A percentile compares a stretch with the other conserved stretches of the same genome.
Evolutionary conservation across 768 basidiomycete species (phyloP).

Genomic region (Lepiota venenata): DNA sequence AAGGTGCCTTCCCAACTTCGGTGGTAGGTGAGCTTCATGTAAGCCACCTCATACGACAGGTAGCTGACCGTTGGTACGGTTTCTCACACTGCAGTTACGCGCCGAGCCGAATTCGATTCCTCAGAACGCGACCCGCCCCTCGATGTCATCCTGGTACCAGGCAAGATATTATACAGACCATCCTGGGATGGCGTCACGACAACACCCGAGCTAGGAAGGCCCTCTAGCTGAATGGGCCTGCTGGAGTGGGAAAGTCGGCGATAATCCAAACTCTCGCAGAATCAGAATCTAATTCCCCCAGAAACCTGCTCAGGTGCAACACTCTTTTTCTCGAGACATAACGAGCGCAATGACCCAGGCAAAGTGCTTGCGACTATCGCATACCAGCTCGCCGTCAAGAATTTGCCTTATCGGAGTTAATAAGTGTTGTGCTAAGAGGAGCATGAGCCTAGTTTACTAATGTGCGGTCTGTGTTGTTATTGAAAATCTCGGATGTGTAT

Average conservation of each 20-base stretch:
- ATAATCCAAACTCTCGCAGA: conserved; percentile 28
- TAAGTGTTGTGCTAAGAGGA: no score
- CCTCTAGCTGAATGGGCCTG: conserved; percentile 22
- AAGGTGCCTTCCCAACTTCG: no score
- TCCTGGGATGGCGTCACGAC: conserved; percentile 14
- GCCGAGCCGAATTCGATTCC: conserved; percentile 17
- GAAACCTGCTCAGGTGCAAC: conserved; percentile 12
- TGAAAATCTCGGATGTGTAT: no score
- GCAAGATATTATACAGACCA: conserved; percentile 4
- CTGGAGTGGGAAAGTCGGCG: conserved; percentile 24
- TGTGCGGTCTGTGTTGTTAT: no score
- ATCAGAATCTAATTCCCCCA: background rate
- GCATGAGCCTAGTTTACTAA: no score
- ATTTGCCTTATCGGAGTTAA: conserved; percentile 2
- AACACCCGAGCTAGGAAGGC: background rate
- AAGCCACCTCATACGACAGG: no score
- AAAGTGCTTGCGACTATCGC: conserved; percentile 19
- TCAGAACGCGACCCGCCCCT: conserved; percentile 15
- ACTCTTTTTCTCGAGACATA: conserved; percentile 18
- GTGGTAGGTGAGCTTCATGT: no score
- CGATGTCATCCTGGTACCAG: conserved; percentile 19
- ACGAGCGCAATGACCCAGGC: background rate
- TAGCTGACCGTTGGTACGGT: no score
- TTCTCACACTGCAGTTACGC: no score
- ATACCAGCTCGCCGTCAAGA: conserved; percentile 17